phyloP scores from a whole-genome alignment of 805 yeast species.

The Helenozyma rhizophorensis region DNA sequence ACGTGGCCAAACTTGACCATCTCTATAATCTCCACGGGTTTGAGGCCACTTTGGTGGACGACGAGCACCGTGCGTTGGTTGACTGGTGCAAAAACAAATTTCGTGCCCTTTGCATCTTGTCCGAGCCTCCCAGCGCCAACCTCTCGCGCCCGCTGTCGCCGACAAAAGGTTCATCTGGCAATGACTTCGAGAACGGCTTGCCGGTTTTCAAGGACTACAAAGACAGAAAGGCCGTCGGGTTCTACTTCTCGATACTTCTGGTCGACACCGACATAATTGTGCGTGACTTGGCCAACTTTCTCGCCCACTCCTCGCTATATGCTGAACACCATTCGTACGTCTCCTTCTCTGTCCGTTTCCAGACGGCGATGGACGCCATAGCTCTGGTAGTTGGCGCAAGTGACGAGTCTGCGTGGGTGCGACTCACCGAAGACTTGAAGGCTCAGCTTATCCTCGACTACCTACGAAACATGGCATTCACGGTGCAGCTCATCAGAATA shows the following conservation, averaged over 20 bases:
- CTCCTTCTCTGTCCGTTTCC: slow-evolving; percentile 29
- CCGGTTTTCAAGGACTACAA: slow-evolving; percentile 22
- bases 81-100: slow-evolving; percentile 68
- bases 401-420: slow-evolving; percentile 2
- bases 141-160: slow-evolving; percentile 20
- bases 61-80: slow-evolving; percentile 60
- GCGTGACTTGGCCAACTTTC: slow-evolving; percentile 17
- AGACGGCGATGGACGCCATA: slow-evolving; percentile 32
- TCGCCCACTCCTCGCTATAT: slow-evolving; percentile 51
- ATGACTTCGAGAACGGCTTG: too few relatives aligned
- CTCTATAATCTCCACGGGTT: slow-evolving; percentile 50
- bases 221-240: slow-evolving; percentile 17
- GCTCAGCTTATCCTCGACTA: slow-evolving; percentile 44
- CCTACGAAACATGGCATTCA: slow-evolving; percentile 49
- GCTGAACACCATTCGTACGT: slow-evolving; percentile 47
- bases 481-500: slow-evolving; percentile 63
- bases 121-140: slow-evolving; percentile 40
- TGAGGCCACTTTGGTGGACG: slow-evolving; percentile 37
- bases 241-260: slow-evolving; percentile 21
- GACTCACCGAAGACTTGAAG: slow-evolving; percentile 30
- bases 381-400: slow-evolving; percentile 9
- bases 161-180: slow-evolving; percentile 11
- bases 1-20: slow-evolving; percentile 42
- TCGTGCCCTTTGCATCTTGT: slow-evolving; percentile 54
- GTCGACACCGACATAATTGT: slow-evolving; percentile 10